Conservation (phyloP, 768 basidiomycete species). For the Mycena rosella region DNA sequence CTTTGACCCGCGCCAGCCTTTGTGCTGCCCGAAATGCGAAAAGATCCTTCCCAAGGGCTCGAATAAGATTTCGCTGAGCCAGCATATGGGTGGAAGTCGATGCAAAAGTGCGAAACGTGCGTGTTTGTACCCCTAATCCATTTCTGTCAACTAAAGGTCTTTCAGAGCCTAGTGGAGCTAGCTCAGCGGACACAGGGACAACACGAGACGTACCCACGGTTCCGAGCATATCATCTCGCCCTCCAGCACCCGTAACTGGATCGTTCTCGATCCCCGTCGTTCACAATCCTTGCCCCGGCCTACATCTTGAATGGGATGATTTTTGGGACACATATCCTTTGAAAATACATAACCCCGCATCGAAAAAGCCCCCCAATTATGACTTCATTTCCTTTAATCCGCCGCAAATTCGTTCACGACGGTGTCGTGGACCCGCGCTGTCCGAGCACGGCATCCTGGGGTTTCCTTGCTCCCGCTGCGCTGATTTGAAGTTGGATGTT, state of each 20-base stretch:
- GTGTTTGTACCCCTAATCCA: background rate
- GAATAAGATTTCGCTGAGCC: background rate
- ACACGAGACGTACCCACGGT: too few relatives aligned
- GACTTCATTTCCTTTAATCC: background rate
- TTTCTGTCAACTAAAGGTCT: background rate
- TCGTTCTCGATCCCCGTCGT: too few relatives aligned
- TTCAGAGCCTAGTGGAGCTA: too few relatives aligned
- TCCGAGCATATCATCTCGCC: background rate
- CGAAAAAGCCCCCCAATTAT: background rate
- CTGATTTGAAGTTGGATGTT: background rate
- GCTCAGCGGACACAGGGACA: too few relatives aligned
- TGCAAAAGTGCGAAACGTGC: background rate
- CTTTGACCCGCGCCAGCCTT: too few relatives aligned
- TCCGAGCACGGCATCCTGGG: background rate
- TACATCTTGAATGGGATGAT: background rate
- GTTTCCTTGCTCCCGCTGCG: background rate
- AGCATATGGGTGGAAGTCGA: background rate
- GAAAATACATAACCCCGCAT: background rate
- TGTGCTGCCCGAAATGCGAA: background rate
- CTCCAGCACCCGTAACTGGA: background rate
- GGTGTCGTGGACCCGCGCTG: background rate
- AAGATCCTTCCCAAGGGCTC: background rate
- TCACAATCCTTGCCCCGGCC: slow-evolving; percentile 8
- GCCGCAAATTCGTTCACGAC: background rate
- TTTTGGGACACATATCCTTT: slow-evolving; percentile 9